phyloP scores from a whole-genome alignment of 2,329 filamentous ascomycete genomes.

The Emergomyces pasteurianus region DNA sequence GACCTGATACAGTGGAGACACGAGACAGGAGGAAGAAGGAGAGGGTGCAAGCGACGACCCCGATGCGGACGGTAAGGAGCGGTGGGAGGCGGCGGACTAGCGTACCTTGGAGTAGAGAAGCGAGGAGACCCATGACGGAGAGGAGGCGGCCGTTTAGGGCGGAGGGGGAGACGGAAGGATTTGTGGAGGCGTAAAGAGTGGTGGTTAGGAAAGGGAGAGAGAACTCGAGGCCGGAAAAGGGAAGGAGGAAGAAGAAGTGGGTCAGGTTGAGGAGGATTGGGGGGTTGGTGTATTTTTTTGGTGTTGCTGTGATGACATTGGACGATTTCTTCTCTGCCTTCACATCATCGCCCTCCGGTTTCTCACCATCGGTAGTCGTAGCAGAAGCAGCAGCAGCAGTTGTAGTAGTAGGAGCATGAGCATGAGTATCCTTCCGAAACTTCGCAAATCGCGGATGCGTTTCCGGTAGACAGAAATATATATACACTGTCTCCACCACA shows the following conservation, averaged over 20 bases:
- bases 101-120: slow-evolving; percentile 86
- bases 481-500: slow-evolving; percentile 73
- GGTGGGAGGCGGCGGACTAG: slow-evolving; percentile 77
- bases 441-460: slow-evolving; percentile 54
- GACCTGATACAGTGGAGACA: slow-evolving; percentile 52
- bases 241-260: slow-evolving; percentile 85
- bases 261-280: slow-evolving; percentile 70
- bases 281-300: slow-evolving; percentile 59
- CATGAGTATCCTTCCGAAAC: slow-evolving; percentile 11
- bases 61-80: slow-evolving; percentile 64
- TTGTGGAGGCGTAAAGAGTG: slow-evolving; percentile 71
- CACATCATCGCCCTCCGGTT: slow-evolving; percentile 8
- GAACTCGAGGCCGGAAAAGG: slow-evolving; percentile 98
- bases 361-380: not conserved
- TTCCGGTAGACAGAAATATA: slow-evolving; percentile 77
- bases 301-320: slow-evolving; percentile 16
- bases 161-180: slow-evolving; percentile 37
- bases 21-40: slow-evolving; percentile 71
- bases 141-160: slow-evolving; percentile 73
- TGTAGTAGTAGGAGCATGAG: too few relatives aligned
- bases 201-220: slow-evolving; percentile 96
- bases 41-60: slow-evolving; percentile 61
- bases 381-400: slow-evolving; percentile 6
- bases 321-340: slow-evolving; percentile 15
- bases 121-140: slow-evolving; percentile 81